phyloP scores from a whole-genome alignment of 2,329 filamentous ascomycete genomes.

The Hortaea werneckii region DNA sequence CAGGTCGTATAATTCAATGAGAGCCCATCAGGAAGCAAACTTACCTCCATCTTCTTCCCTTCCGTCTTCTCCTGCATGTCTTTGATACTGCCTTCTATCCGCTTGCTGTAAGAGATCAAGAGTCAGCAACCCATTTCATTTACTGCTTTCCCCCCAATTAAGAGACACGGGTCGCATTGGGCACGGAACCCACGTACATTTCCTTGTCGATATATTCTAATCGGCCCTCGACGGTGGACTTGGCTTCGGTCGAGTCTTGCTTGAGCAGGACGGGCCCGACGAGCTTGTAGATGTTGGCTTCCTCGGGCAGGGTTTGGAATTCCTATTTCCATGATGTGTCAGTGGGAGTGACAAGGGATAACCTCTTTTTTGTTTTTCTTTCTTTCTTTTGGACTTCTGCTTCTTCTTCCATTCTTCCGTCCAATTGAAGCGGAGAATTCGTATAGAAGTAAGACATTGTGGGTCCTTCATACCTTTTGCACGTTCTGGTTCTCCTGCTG shows the following conservation, averaged over 20 bases:
- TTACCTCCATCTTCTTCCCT: conserved; percentile 54
- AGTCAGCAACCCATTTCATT: too few relatives aligned
- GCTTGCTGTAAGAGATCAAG: conserved; percentile 39
- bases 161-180: not conserved
- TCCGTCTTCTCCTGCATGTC: conserved; percentile 56
- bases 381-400: too few relatives aligned
- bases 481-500: conserved; percentile 87
- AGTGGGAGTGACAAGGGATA: not conserved
- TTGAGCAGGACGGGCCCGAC: conserved; percentile 87
- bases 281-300: conserved; percentile 90
- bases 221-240: conserved; percentile 80
- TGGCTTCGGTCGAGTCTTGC: conserved; percentile 84
- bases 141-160: not conserved
- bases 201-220: conserved; percentile 89
- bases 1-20: too few relatives aligned
- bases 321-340: conserved; percentile 45
- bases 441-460: too few relatives aligned
- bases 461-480: conserved; percentile 51
- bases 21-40: conserved; percentile 10
- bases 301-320: conserved; percentile 67
- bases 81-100: conserved; percentile 56
- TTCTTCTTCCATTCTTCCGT: not conserved
- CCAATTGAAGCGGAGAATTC: not conserved
- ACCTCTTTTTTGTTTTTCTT: not conserved
- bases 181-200: conserved; percentile 52